Evolutionary conservation across 371 early-diverging fungal species (phyloP).

Genomic region (Saksenaea vasiformis): DNA sequence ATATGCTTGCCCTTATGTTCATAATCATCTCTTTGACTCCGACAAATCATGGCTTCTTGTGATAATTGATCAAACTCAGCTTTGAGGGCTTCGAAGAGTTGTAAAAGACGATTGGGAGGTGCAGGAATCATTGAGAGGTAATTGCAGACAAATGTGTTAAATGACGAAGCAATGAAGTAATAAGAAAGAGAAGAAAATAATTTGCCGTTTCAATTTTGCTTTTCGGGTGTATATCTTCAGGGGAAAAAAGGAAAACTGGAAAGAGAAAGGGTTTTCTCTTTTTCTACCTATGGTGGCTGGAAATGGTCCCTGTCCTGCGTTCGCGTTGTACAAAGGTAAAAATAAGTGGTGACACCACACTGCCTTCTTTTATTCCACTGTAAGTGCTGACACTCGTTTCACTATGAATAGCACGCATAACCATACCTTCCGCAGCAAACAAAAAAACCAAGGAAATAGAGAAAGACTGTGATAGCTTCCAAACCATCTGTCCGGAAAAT

Average conservation of each 20-base stretch:
- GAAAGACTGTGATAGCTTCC: too few species aligned
- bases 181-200: neutral
- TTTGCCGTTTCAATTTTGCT: neutral
- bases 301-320: neutral
- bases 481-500: too few species aligned
- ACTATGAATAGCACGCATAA: too few species aligned
- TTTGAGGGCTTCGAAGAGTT: conserved; percentile 79
- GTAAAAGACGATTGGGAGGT: conserved; percentile 61
- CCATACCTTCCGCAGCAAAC: too few species aligned
- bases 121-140: conserved; percentile 74
- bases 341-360: neutral
- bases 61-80: conserved; percentile 74
- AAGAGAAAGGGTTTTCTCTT: neutral
- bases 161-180: too few species aligned
- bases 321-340: neutral
- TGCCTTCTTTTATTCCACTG: too few species aligned
- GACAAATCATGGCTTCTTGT: conserved; percentile 71
- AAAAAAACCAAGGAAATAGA: too few species aligned
- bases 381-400: too few species aligned
- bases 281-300: too few species aligned
- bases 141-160: conserved; percentile 57
- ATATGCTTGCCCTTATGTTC: conserved; percentile 83
- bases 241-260: neutral
- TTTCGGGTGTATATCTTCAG: neutral
- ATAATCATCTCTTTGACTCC: conserved; percentile 80